A percentile compares a stretch with the other conserved stretches of the same genome.
Conservation (phyloP, 257 asterid species). For the Marsdenia floribunda region DNA sequence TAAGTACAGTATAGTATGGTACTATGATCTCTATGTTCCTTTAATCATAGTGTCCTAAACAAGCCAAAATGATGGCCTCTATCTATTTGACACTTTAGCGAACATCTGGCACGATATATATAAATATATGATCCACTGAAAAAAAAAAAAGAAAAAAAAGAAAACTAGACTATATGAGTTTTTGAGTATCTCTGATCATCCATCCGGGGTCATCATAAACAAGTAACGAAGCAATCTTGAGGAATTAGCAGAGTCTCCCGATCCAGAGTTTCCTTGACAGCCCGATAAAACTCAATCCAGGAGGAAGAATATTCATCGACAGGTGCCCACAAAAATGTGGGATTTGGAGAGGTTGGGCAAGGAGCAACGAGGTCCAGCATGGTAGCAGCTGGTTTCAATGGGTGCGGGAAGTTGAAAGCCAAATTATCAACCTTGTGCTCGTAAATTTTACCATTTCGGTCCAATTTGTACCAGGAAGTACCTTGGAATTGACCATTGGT, state of each 20-base stretch:
- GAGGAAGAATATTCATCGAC: conserved; percentile 34
- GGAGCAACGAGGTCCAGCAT: conserved; percentile 67
- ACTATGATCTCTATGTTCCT: not conserved
- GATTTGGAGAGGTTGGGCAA: conserved; percentile 72
- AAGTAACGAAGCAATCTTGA: conserved; percentile 63
- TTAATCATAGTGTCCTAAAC: not conserved
- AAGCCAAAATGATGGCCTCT: not conserved
- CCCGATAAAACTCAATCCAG: conserved; percentile 61
- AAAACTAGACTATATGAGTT: not conserved
- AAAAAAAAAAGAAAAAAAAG: no score
- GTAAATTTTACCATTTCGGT: conserved; percentile 69
- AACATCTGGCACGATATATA: not conserved
- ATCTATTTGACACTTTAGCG: not conserved
- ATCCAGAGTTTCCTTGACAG: conserved; percentile 55
- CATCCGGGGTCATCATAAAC: conserved; percentile 28
- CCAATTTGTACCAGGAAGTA: conserved; percentile 74
- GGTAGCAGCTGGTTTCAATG: conserved; percentile 58
- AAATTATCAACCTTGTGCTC: conserved; percentile 83
- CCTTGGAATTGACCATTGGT: conserved; percentile 80
- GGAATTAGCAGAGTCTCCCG: conserved; percentile 28
- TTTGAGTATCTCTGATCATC: not conserved
- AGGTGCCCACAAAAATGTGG: conserved; percentile 53
- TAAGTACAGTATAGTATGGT: no score
- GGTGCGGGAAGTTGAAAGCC: conserved; percentile 71
- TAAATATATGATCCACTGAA: no score